Evolutionary conservation across 2,329 filamentous ascomycete species (phyloP), one percentile per base, ranked within the genome.

Genomic region (Penicillium hesseltinei): DNA sequence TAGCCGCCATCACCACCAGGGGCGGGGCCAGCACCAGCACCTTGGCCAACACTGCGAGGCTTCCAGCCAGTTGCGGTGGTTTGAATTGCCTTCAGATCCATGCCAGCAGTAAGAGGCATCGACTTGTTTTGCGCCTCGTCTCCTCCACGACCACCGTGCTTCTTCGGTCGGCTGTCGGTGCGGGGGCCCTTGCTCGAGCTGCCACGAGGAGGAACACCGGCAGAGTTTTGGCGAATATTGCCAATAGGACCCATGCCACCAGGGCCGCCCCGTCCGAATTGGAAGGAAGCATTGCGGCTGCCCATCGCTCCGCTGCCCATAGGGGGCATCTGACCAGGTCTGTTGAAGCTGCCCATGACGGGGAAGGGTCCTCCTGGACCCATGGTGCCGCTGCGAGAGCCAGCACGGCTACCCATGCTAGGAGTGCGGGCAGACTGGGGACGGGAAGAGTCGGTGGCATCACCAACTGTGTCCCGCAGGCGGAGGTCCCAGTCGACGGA

Each of bases 401-500:
- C 65, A 64, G 78, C 79, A 51, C 84, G 78, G 59, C 73, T 70
- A 56, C 78, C 77, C 72, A 81, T 78, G 59, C 77, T 75, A 39
- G 81, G 78, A 19, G 80, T 78, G 45, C 76, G 73, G 36, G 75
- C 74, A 75, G 75, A 87, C 76, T 72, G 86, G 77, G 73, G 84
- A 74, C 75, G 88, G 80, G 77, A 90, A 78, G 85, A 85, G 57
- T 61, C 43, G 11, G 84, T 80, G 57, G 81, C 81, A 63, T 96
- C 92, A 57, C 93, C 93, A 64, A 99, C 75, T 80, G 88, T 82
- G 77, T 89, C 88, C 83, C 93, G 83, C 60, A 99, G 87, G 70
- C 94, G 92, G 64, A 88, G 83, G 71, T 95, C 90, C 85, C 96
- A 99, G 71, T 97, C 93, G 43, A 92, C 77, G 0, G 92, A 96